Conservation (phyloP, 2,329 filamentous ascomycete species). For the Penicillium sp. region DNA sequence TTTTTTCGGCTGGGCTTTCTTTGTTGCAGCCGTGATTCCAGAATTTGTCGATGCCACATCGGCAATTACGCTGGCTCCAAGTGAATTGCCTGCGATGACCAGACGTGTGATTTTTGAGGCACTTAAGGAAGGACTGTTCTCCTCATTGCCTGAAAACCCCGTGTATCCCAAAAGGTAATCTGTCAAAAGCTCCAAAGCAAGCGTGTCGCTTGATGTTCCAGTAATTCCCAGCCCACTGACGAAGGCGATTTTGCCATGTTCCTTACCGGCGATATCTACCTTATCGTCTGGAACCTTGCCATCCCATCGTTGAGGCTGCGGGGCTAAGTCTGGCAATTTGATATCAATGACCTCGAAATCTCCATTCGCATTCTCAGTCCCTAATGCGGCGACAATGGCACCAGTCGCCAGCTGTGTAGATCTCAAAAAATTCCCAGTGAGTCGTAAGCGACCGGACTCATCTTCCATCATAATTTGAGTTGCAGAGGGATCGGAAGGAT, state of each 20-base stretch:
- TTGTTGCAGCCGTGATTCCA: slow-evolving; percentile 27
- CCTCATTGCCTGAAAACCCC: slow-evolving; percentile 46
- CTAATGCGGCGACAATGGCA: slow-evolving; percentile 89
- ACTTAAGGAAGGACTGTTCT: slow-evolving; percentile 49
- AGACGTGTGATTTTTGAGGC: slow-evolving; percentile 70
- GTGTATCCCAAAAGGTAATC: slow-evolving; percentile 89
- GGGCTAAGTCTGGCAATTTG: slow-evolving; percentile 80
- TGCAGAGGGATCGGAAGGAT: slow-evolving; percentile 42
- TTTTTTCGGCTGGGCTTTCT: slow-evolving; percentile 65
- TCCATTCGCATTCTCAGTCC: slow-evolving; percentile 87
- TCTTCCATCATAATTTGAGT: slow-evolving; percentile 86
- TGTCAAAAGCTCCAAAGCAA: slow-evolving; percentile 73
- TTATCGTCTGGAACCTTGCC: slow-evolving; percentile 39
- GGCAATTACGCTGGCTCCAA: slow-evolving; percentile 49
- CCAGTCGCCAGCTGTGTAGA: slow-evolving; percentile 80
- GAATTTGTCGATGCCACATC: slow-evolving; percentile 43
- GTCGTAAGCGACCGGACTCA: slow-evolving; percentile 81
- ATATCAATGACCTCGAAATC: slow-evolving; percentile 91
- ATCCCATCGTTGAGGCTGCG: slow-evolving; percentile 78
- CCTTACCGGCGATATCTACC: slow-evolving; percentile 45
- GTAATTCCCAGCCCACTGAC: slow-evolving; percentile 86
- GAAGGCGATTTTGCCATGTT: slow-evolving; percentile 69
- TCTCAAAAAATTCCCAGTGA: slow-evolving; percentile 70
- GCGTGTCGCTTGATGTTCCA: slow-evolving; percentile 68
- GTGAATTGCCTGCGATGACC: slow-evolving; percentile 88